These are phyloP conservation scores for Apocynum venetum DNA, from an alignment of 257 asterid species.

Conservation along the genomic window DNA sequence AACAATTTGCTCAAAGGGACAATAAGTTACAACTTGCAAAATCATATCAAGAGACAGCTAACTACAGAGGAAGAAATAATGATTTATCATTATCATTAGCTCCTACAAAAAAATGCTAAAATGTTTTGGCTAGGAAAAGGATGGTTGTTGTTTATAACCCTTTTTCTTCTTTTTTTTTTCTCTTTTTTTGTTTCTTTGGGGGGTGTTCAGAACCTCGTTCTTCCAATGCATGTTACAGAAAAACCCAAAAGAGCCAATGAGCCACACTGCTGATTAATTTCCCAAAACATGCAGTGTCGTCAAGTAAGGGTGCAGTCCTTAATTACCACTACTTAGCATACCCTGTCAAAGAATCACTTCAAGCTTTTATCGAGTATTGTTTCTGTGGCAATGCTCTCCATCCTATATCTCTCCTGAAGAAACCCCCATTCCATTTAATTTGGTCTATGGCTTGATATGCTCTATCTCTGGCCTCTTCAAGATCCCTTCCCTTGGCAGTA, in stretches of 20 bases:
- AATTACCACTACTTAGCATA: neutral
- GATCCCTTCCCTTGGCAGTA: slow-evolving; percentile 76
- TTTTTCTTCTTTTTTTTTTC: too few species aligned
- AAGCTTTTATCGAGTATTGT: slow-evolving; percentile 21
- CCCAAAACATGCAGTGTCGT: neutral
- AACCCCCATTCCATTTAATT: slow-evolving; percentile 73
- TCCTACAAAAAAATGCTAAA: neutral
- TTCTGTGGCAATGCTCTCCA: slow-evolving; percentile 67
- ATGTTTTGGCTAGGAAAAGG: neutral
- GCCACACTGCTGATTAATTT: neutral
- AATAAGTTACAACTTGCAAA: neutral
- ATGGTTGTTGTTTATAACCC: neutral
- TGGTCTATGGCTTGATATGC: slow-evolving; percentile 68
- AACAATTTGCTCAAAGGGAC: neutral
- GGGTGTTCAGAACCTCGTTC: neutral
- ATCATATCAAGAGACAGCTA: neutral
- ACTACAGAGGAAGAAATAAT: neutral
- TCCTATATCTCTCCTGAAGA: slow-evolving; percentile 78
- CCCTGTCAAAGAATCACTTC: neutral
- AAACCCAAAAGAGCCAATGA: neutral
- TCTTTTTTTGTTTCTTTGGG: neutral
- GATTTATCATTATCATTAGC: neutral
- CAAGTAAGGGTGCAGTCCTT: neutral
- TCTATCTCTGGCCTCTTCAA: slow-evolving; percentile 76
- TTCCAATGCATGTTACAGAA: neutral